A percentile compares a stretch with the other conserved stretches of the same genome.
Evolutionary conservation across 2,329 filamentous ascomycete species (phyloP).

Genomic region (Fusarium subglutinans): DNA sequence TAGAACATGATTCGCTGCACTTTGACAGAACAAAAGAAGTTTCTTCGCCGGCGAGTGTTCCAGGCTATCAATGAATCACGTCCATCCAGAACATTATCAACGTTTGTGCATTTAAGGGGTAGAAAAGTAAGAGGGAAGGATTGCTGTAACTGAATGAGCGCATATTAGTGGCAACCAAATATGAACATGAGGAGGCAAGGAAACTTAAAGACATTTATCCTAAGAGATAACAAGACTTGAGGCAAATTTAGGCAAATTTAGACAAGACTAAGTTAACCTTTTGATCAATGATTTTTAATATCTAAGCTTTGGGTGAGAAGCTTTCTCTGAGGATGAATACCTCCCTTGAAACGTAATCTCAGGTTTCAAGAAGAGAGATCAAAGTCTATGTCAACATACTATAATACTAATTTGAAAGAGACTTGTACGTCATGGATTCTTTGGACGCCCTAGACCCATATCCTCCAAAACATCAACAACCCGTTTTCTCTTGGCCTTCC

Average conservation of each 20-base stretch:
- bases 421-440: not conserved
- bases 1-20: not conserved
- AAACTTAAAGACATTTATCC: not conserved
- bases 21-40: not conserved
- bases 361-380: not conserved
- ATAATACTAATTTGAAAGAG: not conserved
- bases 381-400: not conserved
- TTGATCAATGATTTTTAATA: not conserved
- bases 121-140: not conserved
- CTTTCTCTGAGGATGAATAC: not conserved
- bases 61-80: constrained; percentile 13
- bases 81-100: constrained; percentile 48
- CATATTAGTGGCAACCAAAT: not conserved
- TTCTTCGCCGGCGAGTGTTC: not conserved
- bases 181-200: not conserved
- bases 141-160: not conserved
- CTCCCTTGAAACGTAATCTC: not conserved
- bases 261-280: not conserved
- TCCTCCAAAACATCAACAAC: constrained; percentile 49
- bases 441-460: constrained; percentile 8
- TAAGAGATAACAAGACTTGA: not conserved
- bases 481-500: constrained; percentile 47
- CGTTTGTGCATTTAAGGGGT: not conserved
- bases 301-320: not conserved
- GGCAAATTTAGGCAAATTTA: not conserved